A percentile compares a stretch with the other conserved stretches of the same genome.
These are phyloP conservation scores for Diaporthe velutina DNA, from an alignment of 2,329 filamentous ascomycete genomes.

Conservation along the genomic window DNA sequence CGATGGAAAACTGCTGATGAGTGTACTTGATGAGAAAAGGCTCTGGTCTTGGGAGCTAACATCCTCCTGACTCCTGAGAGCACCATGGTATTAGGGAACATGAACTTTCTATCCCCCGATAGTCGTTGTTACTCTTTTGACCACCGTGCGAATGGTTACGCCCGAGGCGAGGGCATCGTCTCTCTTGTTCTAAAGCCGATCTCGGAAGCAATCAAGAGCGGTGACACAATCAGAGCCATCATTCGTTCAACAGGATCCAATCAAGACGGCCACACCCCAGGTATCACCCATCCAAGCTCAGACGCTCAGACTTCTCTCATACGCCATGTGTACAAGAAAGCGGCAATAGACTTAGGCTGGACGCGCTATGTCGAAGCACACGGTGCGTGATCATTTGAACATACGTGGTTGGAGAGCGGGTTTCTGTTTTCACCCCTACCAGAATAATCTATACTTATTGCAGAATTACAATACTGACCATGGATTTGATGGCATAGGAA, in stretches of 20 bases:
- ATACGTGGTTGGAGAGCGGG: no score
- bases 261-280: slow-evolving; percentile 36
- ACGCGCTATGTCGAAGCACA: slow-evolving; percentile 52
- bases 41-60: neutral
- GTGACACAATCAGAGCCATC: slow-evolving; percentile 40
- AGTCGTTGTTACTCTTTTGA: slow-evolving; percentile 6
- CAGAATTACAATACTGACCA: no score
- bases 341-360: slow-evolving; percentile 41
- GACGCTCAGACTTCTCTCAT: slow-evolving; percentile 51
- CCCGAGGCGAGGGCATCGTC: slow-evolving; percentile 51
- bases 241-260: neutral
- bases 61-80: neutral
- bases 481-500: slow-evolving; percentile 42
- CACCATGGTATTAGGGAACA: neutral
- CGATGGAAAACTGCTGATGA: no score
- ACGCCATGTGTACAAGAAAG: slow-evolving; percentile 48
- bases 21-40: no score
- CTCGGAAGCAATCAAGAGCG: slow-evolving; percentile 59
- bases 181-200: slow-evolving; percentile 61
- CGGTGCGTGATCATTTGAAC: slow-evolving; percentile 39
- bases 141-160: slow-evolving; percentile 38
- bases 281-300: slow-evolving; percentile 57
- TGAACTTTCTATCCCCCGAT: neutral
- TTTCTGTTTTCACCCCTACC: neutral
- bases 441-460: neutral